Evolutionary conservation across 176 grass and related monocot species (phyloP), one percentile per base, ranked within the genome.

Genomic region (Bothriochloa decipiens): DNA sequence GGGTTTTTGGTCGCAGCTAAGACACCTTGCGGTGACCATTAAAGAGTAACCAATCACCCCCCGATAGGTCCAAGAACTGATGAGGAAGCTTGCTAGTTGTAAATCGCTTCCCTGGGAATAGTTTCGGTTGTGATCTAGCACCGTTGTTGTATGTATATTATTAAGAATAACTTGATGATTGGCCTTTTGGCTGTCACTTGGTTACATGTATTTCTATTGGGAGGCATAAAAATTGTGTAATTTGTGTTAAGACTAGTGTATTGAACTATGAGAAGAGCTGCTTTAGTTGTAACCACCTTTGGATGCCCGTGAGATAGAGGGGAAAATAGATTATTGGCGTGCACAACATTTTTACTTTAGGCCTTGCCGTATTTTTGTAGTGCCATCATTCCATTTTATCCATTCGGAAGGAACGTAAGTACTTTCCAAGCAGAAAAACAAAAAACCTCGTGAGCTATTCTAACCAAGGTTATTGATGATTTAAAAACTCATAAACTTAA

Each of bases 161-260:
- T 83, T 80, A 65, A 83, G 75, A 62, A 82, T 61, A 78, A 78
- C 82, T 90, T 90, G 68, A 55, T 68, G 73, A 83, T 86, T 90
- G 81, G 49, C 66, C 61, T 69, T 46, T 69, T 20, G 68, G 46
- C 74, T 55, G 46, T 62, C 76, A 85, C 86, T 86, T 58, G 4
- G 79, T 74, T 90, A 29, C 47, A 42, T 83, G 72, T 86, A 73
- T 83, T 60, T 83, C 43, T 79, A 75, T 83, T 75, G 80, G 80
- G 75, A 83, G 49, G 79, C 69, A 80, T 75, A 83, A 79, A 61
- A 52, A 33, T 17, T 50, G 50, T 89, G 62, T 75, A 75, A 49
- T 60, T n/a, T 80, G 61, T 50, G 17, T 33, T 57, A 49, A 72
- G 55, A 78, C 37, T 79, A 79, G 39, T 16, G 36, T 83, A 39